Evolutionary conservation across 768 basidiomycete species (phyloP), one percentile per base, ranked within the genome.

Genomic region (Xerocomus potaroensis): DNA sequence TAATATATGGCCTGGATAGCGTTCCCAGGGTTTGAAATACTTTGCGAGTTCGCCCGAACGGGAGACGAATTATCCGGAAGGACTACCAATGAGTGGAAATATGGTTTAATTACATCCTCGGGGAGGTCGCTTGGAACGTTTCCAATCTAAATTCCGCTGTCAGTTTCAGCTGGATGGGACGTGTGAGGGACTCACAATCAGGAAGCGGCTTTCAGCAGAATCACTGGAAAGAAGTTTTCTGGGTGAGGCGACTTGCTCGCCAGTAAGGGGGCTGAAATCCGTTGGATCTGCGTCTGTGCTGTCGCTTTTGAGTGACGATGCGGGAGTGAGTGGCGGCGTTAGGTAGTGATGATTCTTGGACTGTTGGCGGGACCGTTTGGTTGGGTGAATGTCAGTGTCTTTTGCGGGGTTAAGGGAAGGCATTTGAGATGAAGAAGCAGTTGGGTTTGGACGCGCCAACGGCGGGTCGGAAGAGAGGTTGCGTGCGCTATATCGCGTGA

Each of bases 251-350:
- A 59, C 55, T 48, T 65, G 69, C n/a, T 53, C 51, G 14, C 51
- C 45, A 32, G 32, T 55, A 40, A 41, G 50, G 45, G 42, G 66
- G 31, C 15, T 53, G n/a, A 51, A 49, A 50, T 66, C 65, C 33
- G 64, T 52, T 34, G 57, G 60, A 23, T 67, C 67, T 24, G 68
- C 62, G 29, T 64, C 67, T 14, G 65, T 58, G 16, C 59, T 59
- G 30, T 73, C 72, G 30, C 65, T 66, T 46, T 62, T 69, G 53
- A 76, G 68, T 1, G 75, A 73, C 8, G 81, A 83, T 1, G 84
- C 80, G 1, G 84, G 84, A 1, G 84, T 86, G 35, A 87, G 73
- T 10, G 84, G 85, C 27, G 84, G 84, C 0, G 84, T 86, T 43
- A 84, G 70, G 34, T 81, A 69, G 19, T 65, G 58, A 21, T 66